Percentiles rank a stretch among this genome's conserved stretches.
Evolutionary conservation across 345 rosid genomes (phyloP).

Genomic region (Euphorbia peplus): DNA sequence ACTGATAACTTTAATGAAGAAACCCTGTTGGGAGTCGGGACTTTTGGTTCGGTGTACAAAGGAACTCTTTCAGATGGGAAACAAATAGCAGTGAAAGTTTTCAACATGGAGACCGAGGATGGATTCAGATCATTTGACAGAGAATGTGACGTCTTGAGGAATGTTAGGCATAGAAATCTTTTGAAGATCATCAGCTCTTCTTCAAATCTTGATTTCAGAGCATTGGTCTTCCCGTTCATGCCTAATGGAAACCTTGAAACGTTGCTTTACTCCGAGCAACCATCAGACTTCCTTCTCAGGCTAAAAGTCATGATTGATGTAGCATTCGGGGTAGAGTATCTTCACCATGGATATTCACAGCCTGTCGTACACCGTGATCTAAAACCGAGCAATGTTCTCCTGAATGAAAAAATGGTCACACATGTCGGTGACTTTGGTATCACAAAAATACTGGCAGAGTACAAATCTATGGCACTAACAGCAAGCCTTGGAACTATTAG

Average conservation of each 20-base stretch:
- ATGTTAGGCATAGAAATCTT: conserved; percentile 9
- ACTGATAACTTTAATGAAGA: neutral
- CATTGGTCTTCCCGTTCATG: conserved; percentile 1
- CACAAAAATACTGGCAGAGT: conserved; percentile 7
- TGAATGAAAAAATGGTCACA: conserved; percentile 3
- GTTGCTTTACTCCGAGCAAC: neutral
- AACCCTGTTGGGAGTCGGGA: conserved; percentile 7
- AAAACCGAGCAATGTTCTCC: conserved; percentile 7
- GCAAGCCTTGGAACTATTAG: neutral
- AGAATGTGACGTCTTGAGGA: neutral
- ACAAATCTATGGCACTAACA: neutral
- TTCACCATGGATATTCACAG: conserved; percentile 1
- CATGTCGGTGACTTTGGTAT: conserved; percentile 11
- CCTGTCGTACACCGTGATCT: conserved; percentile 6
- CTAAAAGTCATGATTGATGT: neutral
- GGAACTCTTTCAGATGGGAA: neutral
- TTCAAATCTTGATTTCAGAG: conserved; percentile 1
- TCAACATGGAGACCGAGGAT: neutral
- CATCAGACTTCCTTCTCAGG: neutral
- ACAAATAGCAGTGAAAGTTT: neutral
- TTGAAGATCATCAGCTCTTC: conserved; percentile 4
- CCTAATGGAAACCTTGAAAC: neutral
- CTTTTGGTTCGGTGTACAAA: neutral
- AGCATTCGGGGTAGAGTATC: conserved; percentile 6
- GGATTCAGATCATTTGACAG: neutral